Conservation (phyloP, 495 filamentous ascomycete species). For the Podospora bellae-mahoneyi region DNA sequence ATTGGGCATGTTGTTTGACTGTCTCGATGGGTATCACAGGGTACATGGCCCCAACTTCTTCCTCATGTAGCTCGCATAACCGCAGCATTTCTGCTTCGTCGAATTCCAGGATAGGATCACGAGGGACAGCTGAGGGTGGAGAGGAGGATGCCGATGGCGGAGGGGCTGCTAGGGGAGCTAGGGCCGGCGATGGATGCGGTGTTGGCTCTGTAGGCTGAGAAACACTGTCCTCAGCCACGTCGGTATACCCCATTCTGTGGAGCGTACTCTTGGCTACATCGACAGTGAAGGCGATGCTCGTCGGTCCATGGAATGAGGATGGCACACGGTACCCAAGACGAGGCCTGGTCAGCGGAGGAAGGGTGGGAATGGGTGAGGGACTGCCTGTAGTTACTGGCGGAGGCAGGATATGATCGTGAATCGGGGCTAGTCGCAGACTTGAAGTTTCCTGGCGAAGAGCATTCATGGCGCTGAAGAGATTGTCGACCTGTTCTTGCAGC, state of each 20-base stretch:
- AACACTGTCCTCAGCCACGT: slow-evolving; percentile 55
- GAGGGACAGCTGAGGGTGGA: slow-evolving; percentile 37
- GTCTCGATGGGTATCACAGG: slow-evolving; percentile 70
- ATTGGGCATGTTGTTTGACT: slow-evolving; percentile 60
- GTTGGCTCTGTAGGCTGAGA: slow-evolving; percentile 46
- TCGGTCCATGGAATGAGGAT: slow-evolving; percentile 77
- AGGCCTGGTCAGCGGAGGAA: slow-evolving; percentile 29
- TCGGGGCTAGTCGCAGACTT: slow-evolving; percentile 35
- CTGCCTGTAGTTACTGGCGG: slow-evolving; percentile 31
- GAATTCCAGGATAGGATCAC: slow-evolving; percentile 73
- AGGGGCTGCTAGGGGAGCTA: slow-evolving; percentile 28
- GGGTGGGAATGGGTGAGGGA: slow-evolving; percentile 36
- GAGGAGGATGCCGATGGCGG: neutral
- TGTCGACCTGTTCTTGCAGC: slow-evolving; percentile 83
- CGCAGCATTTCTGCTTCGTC: slow-evolving; percentile 67
- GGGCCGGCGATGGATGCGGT: slow-evolving; percentile 47
- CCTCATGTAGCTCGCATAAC: slow-evolving; percentile 69
- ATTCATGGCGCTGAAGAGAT: slow-evolving; percentile 65
- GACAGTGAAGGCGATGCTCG: slow-evolving; percentile 79
- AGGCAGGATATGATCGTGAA: slow-evolving; percentile 37
- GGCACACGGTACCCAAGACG: slow-evolving; percentile 41
- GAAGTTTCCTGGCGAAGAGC: slow-evolving; percentile 52
- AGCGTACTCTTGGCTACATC: slow-evolving; percentile 83
- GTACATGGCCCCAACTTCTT: slow-evolving; percentile 86
- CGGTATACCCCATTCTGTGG: slow-evolving; percentile 83